These are phyloP conservation scores for Pichia nakasei DNA, from an alignment of 805 yeast species.

Conservation along the genomic window DNA sequence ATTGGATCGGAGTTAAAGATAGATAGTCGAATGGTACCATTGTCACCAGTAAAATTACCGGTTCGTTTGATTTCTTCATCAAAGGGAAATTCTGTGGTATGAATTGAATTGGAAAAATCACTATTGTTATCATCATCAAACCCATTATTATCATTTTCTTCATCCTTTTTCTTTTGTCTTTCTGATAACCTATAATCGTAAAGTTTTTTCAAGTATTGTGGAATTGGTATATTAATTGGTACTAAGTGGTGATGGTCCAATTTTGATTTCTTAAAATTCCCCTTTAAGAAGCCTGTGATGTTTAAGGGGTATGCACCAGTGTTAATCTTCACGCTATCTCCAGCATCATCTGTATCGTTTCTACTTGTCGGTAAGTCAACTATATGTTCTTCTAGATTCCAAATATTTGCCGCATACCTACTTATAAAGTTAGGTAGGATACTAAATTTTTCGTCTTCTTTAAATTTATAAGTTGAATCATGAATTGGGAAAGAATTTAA, in stretches of 20 bases:
- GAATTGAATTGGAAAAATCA: not conserved
- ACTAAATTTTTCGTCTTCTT: conserved; percentile 43
- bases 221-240: conserved; percentile 24
- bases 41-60: conserved; percentile 22
- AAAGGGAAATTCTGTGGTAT: not conserved
- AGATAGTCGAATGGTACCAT: conserved; percentile 17
- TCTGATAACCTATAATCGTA: conserved; percentile 15
- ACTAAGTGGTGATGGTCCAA: conserved; percentile 1
- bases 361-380: conserved; percentile 8
- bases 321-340: conserved; percentile 17
- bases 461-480: conserved; percentile 28
- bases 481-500: conserved; percentile 51
- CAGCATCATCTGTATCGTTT: conserved; percentile 9
- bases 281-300: conserved; percentile 40
- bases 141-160: conserved; percentile 1
- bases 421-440: conserved; percentile 55
- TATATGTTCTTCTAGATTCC: conserved; percentile 35
- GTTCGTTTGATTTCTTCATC: conserved; percentile 8
- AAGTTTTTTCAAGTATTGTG: conserved; percentile 20
- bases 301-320: conserved; percentile 30
- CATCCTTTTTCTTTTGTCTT: conserved; percentile 5
- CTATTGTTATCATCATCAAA: conserved; percentile 1
- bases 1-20: conserved; percentile 12
- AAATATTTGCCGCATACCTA: conserved; percentile 38
- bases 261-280: conserved; percentile 25